Evolutionary conservation across 345 rosid species (phyloP).

Genomic region (Salix brachista): DNA sequence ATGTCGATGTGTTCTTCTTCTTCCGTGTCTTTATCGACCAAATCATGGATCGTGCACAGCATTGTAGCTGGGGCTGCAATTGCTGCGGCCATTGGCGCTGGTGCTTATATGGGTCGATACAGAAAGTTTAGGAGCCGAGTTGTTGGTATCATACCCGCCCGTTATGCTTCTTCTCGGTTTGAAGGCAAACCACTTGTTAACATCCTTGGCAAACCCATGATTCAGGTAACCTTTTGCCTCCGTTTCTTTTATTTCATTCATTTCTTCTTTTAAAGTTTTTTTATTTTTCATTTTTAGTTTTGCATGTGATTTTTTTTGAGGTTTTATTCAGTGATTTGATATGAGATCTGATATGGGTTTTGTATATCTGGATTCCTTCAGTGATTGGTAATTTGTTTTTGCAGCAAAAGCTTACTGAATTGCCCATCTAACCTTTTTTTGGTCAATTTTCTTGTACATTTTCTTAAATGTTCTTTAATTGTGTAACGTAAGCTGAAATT

Average conservation of each 20-base stretch:
- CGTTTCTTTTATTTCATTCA: neutral
- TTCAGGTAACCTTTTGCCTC: conserved; percentile 54
- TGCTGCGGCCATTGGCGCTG: conserved; percentile 63
- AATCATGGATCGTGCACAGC: conserved; percentile 64
- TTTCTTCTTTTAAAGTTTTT: neutral
- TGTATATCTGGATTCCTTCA: conserved; percentile 1
- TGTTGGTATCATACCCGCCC: conserved; percentile 91
- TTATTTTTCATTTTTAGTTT: neutral
- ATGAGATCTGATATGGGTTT: neutral
- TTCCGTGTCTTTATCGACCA: conserved; percentile 18
- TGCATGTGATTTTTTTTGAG: neutral
- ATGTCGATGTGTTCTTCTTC: conserved; percentile 17
- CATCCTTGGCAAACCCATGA: conserved; percentile 97
- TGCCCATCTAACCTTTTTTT: neutral
- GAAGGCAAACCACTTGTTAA: conserved; percentile 82
- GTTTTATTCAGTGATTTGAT: neutral
- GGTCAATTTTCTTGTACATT: neutral
- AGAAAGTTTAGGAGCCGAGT: conserved; percentile 69
- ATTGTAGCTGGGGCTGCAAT: conserved; percentile 66
- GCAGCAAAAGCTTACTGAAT: neutral
- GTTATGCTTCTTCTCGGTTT: conserved; percentile 87
- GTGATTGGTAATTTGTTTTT: neutral
- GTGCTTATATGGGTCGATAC: conserved; percentile 51
- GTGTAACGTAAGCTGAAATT: neutral
- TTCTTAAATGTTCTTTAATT: neutral